Conservation (phyloP, 768 basidiomycete genomes). For the Mycena leptocephala region DNA sequence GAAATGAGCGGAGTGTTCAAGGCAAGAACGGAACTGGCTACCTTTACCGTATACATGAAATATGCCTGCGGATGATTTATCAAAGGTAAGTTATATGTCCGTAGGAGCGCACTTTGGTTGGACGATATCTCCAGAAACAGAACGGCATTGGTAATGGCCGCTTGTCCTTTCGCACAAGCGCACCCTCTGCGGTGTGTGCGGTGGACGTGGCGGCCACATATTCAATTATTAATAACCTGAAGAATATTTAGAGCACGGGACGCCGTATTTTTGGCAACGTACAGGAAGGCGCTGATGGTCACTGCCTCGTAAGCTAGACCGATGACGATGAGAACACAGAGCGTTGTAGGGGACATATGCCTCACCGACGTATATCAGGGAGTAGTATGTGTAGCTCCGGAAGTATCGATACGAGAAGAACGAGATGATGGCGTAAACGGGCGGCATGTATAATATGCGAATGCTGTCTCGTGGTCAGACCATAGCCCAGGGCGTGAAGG, state of each 20-base stretch:
- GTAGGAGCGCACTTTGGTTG: constrained; percentile 73
- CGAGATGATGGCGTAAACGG: constrained; percentile 85
- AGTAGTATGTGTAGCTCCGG: constrained; percentile 76
- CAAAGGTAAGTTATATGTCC: constrained; percentile 5
- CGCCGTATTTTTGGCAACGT: constrained; percentile 40
- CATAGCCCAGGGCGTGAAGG: not conserved
- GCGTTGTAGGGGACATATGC: not conserved
- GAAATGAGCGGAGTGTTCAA: not conserved
- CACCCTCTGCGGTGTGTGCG: constrained; percentile 74
- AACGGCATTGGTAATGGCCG: constrained; percentile 83
- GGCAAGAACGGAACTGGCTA: constrained; percentile 40
- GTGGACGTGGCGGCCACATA: constrained; percentile 82
- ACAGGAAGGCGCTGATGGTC: constrained; percentile 92
- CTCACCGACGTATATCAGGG: constrained; percentile 62
- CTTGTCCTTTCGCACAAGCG: constrained; percentile 88
- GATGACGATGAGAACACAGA: not conserved
- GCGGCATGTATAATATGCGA: constrained; percentile 89
- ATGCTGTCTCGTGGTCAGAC: constrained; percentile 58
- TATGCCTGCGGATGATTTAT: constrained; percentile 67
- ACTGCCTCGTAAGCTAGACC: constrained; percentile 81
- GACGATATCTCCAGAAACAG: constrained; percentile 87
- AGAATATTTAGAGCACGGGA: not conserved
- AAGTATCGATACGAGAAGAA: constrained; percentile 93
- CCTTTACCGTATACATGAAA: constrained; percentile 93
- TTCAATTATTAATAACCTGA: constrained; percentile 85